These are phyloP conservation scores for Epichloe sylvatica DNA, from an alignment of 2,329 filamentous ascomycete genomes.

Conservation along the genomic window DNA sequence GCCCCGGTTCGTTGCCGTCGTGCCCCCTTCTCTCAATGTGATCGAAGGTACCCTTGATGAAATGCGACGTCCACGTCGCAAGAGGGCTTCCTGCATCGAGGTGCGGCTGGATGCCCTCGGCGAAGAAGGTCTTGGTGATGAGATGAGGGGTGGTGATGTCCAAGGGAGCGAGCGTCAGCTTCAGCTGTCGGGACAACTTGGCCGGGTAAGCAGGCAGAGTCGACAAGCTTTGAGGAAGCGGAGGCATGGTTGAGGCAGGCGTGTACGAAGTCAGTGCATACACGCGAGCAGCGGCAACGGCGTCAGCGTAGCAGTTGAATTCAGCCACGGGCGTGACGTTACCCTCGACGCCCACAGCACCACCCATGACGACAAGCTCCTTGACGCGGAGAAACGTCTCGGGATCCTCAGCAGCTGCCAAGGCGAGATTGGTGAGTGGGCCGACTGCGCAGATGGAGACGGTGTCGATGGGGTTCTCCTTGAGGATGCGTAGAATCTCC, in stretches of 20 bases:
- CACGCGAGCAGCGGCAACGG: constrained; percentile 60
- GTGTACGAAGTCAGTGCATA: constrained; percentile 62
- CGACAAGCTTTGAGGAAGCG: constrained; percentile 36
- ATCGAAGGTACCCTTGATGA: constrained; percentile 55
- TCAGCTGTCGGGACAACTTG: constrained; percentile 47
- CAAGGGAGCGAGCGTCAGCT: constrained; percentile 58
- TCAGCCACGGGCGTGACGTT: constrained; percentile 80
- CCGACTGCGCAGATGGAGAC: constrained; percentile 85
- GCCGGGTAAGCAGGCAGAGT: constrained; percentile 48
- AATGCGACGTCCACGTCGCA: constrained; percentile 58
- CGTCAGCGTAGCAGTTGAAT: constrained; percentile 91
- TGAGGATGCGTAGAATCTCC: constrained; percentile 78
- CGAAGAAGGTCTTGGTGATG: constrained; percentile 47
- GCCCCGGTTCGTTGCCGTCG: constrained; percentile 41
- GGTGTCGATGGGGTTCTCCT: constrained; percentile 67
- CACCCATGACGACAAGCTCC: constrained; percentile 92
- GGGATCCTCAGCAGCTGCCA: constrained; percentile 77
- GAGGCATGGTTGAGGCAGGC: constrained; percentile 70
- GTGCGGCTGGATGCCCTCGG: constrained; percentile 37
- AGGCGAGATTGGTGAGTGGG: constrained; percentile 82
- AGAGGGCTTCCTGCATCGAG: constrained; percentile 54
- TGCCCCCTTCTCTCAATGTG: constrained; percentile 52
- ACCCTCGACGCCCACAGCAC: constrained; percentile 62
- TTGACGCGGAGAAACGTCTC: constrained; percentile 80
- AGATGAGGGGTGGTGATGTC: constrained; percentile 64